Base-by-base conservation (phyloP, 2,329 filamentous ascomycete species). In the Aspergillus sojae region DNA sequence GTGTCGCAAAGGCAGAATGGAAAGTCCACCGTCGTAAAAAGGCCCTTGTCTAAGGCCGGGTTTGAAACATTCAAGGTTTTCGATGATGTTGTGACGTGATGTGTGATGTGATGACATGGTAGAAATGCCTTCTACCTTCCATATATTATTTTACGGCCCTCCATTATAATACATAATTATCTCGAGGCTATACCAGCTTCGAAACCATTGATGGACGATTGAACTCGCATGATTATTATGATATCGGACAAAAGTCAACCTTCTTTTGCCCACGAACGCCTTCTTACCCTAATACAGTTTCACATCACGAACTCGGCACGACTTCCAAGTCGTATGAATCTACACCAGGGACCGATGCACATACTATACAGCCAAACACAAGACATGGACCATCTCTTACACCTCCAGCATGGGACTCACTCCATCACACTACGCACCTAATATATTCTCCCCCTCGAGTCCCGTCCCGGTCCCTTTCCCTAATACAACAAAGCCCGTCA, bases 1-100 rank as follows among this genome's bases (percentile, higher is more conserved):
- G 89, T 71, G 92, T 97, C 63, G 89, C 93, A 30, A 90, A 90
- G 74, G 89, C 92, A 16, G 94, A 98, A 80, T 97, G 91, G 87
- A 96, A 91, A 81, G 80, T 87, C 72, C 82, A 86, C 69, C 73
- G 75, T 80, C 85, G 82, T 81, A 86, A 81, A 63, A 80, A 75
- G 62, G 45, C 60, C 21, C 45, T 55, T 26, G n/a, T 28, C 12
- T 60, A 61, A 50, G 45, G 50, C 34, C 6, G 48, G 43, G 26
- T 5, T 52, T 52, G 6, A 19, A 32, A 19, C 26, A 52, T 52
- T 30, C 48, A 52, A 36, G 52, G 30, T 32, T 36, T 36, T 36
- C 30, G 52, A 54, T 54, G 32, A 23, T 21, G 30, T 21, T 54
- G 50, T 5, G 52, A 54, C n/a, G 30, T 36, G 52, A 54, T 39